phyloP scores from a whole-genome alignment of 306 rosid species.

The Citrullus amarus region DNA sequence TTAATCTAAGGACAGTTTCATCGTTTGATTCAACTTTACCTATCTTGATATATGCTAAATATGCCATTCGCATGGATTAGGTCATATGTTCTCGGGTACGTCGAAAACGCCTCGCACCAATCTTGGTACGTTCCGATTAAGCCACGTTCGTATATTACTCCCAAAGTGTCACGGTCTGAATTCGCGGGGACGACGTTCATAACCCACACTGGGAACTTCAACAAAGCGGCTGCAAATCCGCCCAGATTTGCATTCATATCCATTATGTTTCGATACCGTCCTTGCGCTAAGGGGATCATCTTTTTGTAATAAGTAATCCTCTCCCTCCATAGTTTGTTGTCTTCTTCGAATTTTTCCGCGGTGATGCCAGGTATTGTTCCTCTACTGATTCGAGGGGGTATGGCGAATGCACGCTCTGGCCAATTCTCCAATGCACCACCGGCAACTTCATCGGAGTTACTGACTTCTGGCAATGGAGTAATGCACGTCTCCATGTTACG shows the following conservation, averaged over 20 bases:
- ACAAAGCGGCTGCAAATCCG: constrained; percentile 65
- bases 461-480: constrained; percentile 68
- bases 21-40: constrained; percentile 17
- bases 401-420: constrained; percentile 71
- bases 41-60: constrained; percentile 79
- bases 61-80: constrained; percentile 74
- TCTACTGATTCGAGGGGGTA: constrained; percentile 67
- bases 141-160: constrained; percentile 78
- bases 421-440: constrained; percentile 82
- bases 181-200: constrained; percentile 78
- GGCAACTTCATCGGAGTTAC: constrained; percentile 33
- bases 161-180: constrained; percentile 61
- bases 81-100: constrained; percentile 91
- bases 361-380: constrained; percentile 52
- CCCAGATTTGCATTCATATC: constrained; percentile 94
- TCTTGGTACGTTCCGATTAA: constrained; percentile 83
- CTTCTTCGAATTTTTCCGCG: constrained; percentile 42
- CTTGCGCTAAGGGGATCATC: constrained; percentile 41
- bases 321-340: constrained; percentile 58
- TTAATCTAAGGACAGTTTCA: no score
- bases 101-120: constrained; percentile 94
- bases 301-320: constrained; percentile 53
- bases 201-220: constrained; percentile 73
- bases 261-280: constrained; percentile 60
- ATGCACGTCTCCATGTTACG: constrained; percentile 70